Evolutionary conservation across 805 yeast species (phyloP), one percentile per base, ranked within the genome.

Genomic region (Saccharomycopsis oosterbeekiorum): DNA sequence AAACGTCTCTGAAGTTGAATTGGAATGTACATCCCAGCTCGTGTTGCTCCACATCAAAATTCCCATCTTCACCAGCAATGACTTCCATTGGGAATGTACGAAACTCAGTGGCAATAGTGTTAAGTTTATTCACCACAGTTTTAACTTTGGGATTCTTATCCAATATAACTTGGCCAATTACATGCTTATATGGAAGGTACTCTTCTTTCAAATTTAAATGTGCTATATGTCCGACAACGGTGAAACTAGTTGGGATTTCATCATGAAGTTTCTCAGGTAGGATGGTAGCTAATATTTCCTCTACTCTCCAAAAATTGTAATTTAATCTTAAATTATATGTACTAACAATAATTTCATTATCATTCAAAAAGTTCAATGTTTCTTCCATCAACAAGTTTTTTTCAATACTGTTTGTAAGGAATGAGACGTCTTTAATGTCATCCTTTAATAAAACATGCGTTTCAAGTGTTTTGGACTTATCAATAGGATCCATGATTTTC

Each of bases 81-180:
- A 96, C 85, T 64, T 92, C 89, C 98, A 94, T 93, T 24, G 84
- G 84, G 74, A 94, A 94, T 0, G 98, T 94, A 65, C 99, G 80
- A 73, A 86, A 94, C 64, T 86, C 83, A 1, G 96, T 86, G 57
- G 88, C 96, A 59, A 94, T 94, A 0, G 90, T 78, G 68, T 91
- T 93, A 8, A 89, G 79, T 71, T 94, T 94, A 72, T 92, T 94
- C 11, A 94, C 99, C 10, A 94, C 98, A 0, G 97, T 92, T 60
- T 80, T 81, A 24, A 94, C 80, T 60, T 84, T 81, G 4, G 89
- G 80, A 73, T 89, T 91, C 70, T 94, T 94, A 74, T 93, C 97
- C 60, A 94, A 73, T 29, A 93, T 84, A 0, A 93, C 90, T 70
- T 90, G 89, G 0, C 99, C 99, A 63, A 96, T 94, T 19, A 94